These are phyloP conservation scores for Cardamine resedifolia DNA, from an alignment of 345 rosid species.

Conservation along the genomic window DNA sequence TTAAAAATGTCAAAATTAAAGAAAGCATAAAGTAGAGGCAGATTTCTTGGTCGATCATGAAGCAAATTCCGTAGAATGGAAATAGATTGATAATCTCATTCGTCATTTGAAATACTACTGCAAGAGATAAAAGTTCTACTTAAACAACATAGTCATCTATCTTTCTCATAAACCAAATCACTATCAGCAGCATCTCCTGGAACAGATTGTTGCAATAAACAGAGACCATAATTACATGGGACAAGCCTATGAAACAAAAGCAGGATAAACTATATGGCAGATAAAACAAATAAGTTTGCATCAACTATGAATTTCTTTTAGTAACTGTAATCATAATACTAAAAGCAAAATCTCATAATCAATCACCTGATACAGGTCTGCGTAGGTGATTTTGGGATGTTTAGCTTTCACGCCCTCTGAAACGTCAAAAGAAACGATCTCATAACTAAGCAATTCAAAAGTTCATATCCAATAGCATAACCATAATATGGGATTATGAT, in stretches of 20 bases:
- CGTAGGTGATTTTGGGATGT: slow-evolving; percentile 76
- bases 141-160: background rate
- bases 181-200: background rate
- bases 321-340: background rate
- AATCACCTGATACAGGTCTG: slow-evolving; percentile 56
- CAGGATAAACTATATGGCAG: too few species aligned
- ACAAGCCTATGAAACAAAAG: slow-evolving; percentile 10
- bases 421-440: slow-evolving; percentile 26
- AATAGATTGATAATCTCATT: too few species aligned
- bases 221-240: background rate
- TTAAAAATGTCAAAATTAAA: background rate
- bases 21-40: too few species aligned
- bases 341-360: background rate
- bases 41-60: too few species aligned
- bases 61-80: too few species aligned
- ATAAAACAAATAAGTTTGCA: background rate
- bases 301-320: background rate
- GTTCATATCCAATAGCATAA: background rate
- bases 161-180: background rate
- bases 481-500: too few species aligned
- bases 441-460: slow-evolving; percentile 5
- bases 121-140: background rate
- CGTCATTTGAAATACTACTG: too few species aligned
- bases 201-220: background rate
- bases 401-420: slow-evolving; percentile 82